Percentiles rank a stretch among this genome's conserved stretches.
Evolutionary conservation across 345 rosid species (phyloP).

Genomic region (Eucalyptus sp.): DNA sequence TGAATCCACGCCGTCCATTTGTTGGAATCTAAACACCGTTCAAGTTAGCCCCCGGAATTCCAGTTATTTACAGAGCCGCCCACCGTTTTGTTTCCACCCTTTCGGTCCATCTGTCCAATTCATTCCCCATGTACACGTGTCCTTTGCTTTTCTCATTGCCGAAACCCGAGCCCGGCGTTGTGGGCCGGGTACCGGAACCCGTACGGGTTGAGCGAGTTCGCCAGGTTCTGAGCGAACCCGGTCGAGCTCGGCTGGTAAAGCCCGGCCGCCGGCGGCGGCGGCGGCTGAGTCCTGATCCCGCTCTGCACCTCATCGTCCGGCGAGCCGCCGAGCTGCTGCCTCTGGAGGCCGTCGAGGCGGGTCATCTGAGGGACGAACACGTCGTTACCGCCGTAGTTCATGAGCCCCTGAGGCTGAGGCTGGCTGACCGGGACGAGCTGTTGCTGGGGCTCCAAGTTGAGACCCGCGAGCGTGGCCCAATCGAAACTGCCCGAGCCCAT

Average conservation of each 20-base stretch:
- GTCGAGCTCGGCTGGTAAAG: slow-evolving; percentile 9
- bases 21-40: background rate
- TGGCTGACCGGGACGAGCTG: slow-evolving; percentile 2
- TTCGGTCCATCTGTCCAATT: background rate
- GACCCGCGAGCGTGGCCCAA: slow-evolving; percentile 67
- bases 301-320: slow-evolving; percentile 66
- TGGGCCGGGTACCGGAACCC: slow-evolving; percentile 48
- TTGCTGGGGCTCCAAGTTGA: slow-evolving; percentile 31
- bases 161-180: slow-evolving; percentile 36
- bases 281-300: slow-evolving; percentile 26
- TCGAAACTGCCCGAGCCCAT: slow-evolving; percentile 42
- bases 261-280: background rate
- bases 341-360: background rate
- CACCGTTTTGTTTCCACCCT: background rate
- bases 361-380: slow-evolving; percentile 17
- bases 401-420: slow-evolving; percentile 14
- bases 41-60: slow-evolving; percentile 10
- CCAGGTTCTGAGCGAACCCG: slow-evolving; percentile 19
- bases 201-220: slow-evolving; percentile 35
- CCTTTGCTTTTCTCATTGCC: slow-evolving; percentile 3
- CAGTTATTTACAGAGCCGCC: slow-evolving; percentile 27
- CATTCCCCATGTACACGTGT: background rate
- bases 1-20: background rate
- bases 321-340: background rate
- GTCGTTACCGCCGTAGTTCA: slow-evolving; percentile 11